These are phyloP conservation scores for Daldinia caldariorum DNA, from an alignment of 495 filamentous ascomycete genomes.

Conservation along the genomic window DNA sequence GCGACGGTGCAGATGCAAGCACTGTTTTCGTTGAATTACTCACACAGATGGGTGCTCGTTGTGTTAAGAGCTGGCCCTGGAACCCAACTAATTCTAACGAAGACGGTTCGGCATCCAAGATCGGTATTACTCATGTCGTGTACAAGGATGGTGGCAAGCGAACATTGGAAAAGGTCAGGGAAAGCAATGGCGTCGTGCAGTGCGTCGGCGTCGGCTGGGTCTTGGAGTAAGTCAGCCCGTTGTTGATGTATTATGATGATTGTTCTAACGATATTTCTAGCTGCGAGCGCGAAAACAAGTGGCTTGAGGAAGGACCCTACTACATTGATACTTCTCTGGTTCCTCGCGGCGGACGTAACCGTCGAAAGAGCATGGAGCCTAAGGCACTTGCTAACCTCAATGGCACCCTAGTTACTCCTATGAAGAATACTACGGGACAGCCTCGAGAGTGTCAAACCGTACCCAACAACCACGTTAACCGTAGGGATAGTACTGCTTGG, in stretches of 20 bases:
- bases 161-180: slow-evolving; percentile 86
- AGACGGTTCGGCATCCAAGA: slow-evolving; percentile 58
- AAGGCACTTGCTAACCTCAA: slow-evolving; percentile 77
- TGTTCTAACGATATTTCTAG: slow-evolving; percentile 54
- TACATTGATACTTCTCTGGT: slow-evolving; percentile 74
- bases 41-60: slow-evolving; percentile 84
- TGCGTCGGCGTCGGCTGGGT: slow-evolving; percentile 92
- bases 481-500: slow-evolving; percentile 64
- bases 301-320: slow-evolving; percentile 76
- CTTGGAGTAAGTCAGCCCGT: slow-evolving; percentile 71
- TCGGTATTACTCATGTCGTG: slow-evolving; percentile 93
- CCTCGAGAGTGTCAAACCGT: slow-evolving; percentile 55
- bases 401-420: slow-evolving; percentile 65
- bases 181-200: slow-evolving; percentile 76
- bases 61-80: slow-evolving; percentile 87
- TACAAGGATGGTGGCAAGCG: slow-evolving; percentile 92
- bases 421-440: slow-evolving; percentile 43
- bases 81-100: slow-evolving; percentile 63
- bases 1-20: slow-evolving; percentile 86
- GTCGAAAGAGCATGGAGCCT: slow-evolving; percentile 93
- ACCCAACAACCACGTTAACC: slow-evolving; percentile 54
- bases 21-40: slow-evolving; percentile 84
- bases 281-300: slow-evolving; percentile 82
- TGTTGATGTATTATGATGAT: slow-evolving; percentile 3
- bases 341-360: slow-evolving; percentile 78